Conservation (phyloP, 768 basidiomycete genomes). For the Suillus plorans region DNA sequence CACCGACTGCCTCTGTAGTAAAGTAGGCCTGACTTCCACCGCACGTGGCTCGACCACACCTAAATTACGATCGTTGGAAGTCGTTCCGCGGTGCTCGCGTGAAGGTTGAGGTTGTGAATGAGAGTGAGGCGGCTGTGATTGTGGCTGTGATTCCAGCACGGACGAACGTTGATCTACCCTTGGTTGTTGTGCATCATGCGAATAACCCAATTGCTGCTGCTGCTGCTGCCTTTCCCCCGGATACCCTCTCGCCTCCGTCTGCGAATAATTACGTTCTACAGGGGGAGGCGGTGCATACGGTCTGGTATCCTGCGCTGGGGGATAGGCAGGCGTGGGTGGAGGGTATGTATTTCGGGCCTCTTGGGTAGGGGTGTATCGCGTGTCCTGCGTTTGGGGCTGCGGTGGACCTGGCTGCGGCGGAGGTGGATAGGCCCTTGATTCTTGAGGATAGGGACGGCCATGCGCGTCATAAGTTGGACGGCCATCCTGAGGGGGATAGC, state of each 20-base stretch:
- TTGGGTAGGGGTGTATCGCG: not conserved
- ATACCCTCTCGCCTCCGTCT: not conserved
- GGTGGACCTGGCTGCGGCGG: constrained; percentile 17
- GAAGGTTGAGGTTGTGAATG: not conserved
- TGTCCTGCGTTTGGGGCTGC: constrained; percentile 23
- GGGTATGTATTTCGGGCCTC: not conserved
- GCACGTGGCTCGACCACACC: constrained; percentile 7
- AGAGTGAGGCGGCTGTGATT: constrained; percentile 15
- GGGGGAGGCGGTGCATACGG: not conserved
- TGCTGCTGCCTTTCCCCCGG: constrained; percentile 3
- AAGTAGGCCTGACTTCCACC: not conserved
- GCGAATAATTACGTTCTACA: not conserved
- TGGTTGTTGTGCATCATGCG: constrained; percentile 19
- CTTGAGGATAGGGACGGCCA: not conserved
- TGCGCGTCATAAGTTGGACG: not conserved
- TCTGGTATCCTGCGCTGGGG: constrained; percentile 4
- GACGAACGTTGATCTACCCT: constrained; percentile 14
- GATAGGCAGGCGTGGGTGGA: not conserved
- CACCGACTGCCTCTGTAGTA: not conserved
- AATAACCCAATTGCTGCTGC: constrained; percentile 8
- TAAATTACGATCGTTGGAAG: constrained; percentile 25
- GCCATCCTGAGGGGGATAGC: not conserved
- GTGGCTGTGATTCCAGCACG: constrained; percentile 8
- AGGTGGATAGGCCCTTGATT: not conserved
- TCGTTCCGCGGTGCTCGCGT: constrained; percentile 16